These are phyloP conservation scores for Coix lacrymajobi DNA, from an alignment of 176 grass and related monocot genomes.

Conservation along the genomic window DNA sequence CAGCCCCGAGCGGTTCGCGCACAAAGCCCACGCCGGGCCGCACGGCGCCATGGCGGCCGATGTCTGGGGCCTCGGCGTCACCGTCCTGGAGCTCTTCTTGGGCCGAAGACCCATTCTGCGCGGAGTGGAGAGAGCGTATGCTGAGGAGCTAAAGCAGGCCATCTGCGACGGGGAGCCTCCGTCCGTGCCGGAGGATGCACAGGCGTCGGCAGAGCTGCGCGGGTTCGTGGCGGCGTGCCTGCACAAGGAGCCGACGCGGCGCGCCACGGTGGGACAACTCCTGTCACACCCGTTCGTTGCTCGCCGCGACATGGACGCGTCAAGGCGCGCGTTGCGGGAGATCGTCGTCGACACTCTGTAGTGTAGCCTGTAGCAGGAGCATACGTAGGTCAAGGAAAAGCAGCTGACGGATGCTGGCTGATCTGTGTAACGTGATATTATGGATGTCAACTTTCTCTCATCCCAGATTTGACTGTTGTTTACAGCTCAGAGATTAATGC, in stretches of 20 bases:
- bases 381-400: too few relatives aligned
- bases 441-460: too few relatives aligned
- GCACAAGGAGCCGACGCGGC: slow-evolving; percentile 9
- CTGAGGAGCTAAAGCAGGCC: not conserved
- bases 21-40: not conserved
- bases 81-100: slow-evolving; percentile 24
- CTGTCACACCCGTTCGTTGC: slow-evolving; percentile 35
- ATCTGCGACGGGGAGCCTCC: slow-evolving; percentile 6
- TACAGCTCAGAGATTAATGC: too few relatives aligned
- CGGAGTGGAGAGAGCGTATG: not conserved
- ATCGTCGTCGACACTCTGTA: not conserved
- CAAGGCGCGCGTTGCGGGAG: not conserved
- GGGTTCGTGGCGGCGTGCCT: slow-evolving; percentile 24
- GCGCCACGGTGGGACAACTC: slow-evolving; percentile 13
- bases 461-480: too few relatives aligned
- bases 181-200: not conserved
- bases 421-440: too few relatives aligned
- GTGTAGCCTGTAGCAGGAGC: not conserved
- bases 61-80: slow-evolving; percentile 33
- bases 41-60: slow-evolving; percentile 35
- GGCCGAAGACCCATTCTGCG: not conserved
- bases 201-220: slow-evolving; percentile 8
- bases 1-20: slow-evolving; percentile 45
- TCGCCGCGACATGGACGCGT: not conserved
- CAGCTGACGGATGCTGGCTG: too few relatives aligned